Conservation (phyloP, 768 basidiomycete species). For the Xerocomellus amylosporus region DNA sequence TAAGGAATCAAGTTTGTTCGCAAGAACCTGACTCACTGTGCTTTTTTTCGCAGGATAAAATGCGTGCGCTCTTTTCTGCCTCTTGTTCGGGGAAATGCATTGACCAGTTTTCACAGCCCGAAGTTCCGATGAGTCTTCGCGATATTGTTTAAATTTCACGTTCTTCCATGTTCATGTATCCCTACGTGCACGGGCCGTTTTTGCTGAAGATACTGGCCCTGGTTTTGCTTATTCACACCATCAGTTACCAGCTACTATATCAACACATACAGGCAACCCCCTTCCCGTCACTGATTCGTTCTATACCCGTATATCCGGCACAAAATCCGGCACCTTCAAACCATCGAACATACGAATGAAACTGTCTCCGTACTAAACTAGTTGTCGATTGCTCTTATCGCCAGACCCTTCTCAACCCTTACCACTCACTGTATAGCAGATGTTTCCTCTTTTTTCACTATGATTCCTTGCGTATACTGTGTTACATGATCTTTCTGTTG, state of each 20-base stretch:
- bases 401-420: constrained; percentile 37
- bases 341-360: constrained; percentile 37
- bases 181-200: constrained; percentile 56
- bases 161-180: constrained; percentile 71
- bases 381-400: constrained; percentile 37
- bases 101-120: constrained; percentile 53
- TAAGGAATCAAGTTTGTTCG: constrained; percentile 35
- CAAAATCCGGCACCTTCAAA: too few species aligned
- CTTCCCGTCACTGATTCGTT: constrained; percentile 36
- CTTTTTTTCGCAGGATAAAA: constrained; percentile 61
- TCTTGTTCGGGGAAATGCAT: constrained; percentile 15
- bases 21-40: constrained; percentile 13
- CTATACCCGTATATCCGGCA: constrained; percentile 71
- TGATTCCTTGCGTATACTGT: constrained; percentile 27
- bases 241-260: constrained; percentile 49
- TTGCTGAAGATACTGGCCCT: constrained; percentile 32
- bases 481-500: constrained; percentile 24
- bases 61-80: constrained; percentile 55
- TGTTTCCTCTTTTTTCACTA: constrained; percentile 20
- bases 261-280: constrained; percentile 42
- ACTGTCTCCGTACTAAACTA: constrained; percentile 61
- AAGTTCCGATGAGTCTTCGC: constrained; percentile 88
- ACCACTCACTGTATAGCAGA: constrained; percentile 76
- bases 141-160: constrained; percentile 72
- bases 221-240: constrained; percentile 37